phyloP scores from a whole-genome alignment of 129 eudicot genomes.

The Escallonia rubra region DNA sequence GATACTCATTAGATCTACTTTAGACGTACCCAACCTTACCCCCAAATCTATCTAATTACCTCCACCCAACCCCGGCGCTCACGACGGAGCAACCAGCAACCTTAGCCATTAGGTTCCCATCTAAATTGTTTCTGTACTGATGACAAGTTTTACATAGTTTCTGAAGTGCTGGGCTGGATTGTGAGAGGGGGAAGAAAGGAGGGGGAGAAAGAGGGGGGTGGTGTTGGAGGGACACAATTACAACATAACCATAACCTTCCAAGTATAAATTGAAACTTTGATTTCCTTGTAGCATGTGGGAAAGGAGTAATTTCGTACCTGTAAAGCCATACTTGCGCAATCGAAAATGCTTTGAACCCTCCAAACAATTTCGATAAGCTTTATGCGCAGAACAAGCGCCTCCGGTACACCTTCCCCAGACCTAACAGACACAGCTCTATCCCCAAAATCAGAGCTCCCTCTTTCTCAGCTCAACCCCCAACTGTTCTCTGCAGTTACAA shows the following conservation, averaged over 20 bases:
- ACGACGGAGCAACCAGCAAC: no score
- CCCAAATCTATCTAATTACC: no score
- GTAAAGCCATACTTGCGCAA: constrained; percentile 43
- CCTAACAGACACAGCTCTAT: background rate
- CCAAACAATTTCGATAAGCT: background rate
- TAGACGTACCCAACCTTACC: no score
- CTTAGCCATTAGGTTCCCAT: no score
- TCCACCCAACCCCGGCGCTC: no score
- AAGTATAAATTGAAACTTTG: background rate
- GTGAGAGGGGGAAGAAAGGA: background rate
- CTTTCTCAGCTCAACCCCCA: constrained; percentile 6
- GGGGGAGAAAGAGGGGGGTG: no score
- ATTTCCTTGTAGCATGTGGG: background rate
- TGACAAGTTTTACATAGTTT: no score
- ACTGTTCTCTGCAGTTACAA: constrained; percentile 9
- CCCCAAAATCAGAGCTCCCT: background rate
- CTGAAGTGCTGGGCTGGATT: no score
- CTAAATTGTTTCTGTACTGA: no score
- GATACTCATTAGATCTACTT: no score
- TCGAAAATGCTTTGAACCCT: constrained; percentile 28
- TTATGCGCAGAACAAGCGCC: background rate
- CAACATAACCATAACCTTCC: background rate
- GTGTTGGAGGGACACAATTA: background rate
- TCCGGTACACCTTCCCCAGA: background rate
- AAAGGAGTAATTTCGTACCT: constrained; percentile 32